phyloP scores from a whole-genome alignment of 2,329 filamentous ascomycete species.

The Fusarium sp. region DNA sequence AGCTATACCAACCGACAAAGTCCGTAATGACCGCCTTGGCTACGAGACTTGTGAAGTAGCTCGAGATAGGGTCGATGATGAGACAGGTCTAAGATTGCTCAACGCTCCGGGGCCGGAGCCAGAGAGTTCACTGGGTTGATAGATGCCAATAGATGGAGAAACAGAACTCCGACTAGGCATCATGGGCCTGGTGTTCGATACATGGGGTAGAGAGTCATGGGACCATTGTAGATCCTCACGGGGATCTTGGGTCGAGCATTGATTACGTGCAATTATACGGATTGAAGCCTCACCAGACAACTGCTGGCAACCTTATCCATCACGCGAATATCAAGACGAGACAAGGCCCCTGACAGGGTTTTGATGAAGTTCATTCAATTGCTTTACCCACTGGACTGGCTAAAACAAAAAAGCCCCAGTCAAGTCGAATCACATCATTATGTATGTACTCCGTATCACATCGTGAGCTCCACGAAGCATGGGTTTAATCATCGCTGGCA shows the following conservation, averaged over 20 bases:
- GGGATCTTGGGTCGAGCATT: conserved; percentile 13
- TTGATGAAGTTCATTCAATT: background rate
- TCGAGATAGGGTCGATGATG: conserved; percentile 4
- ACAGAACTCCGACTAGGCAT: conserved; percentile 14
- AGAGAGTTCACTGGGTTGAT: conserved; percentile 1
- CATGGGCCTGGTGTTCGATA: background rate
- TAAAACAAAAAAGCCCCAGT: conserved; percentile 27
- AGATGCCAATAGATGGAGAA: conserved; percentile 3
- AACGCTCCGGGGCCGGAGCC: conserved; percentile 9
- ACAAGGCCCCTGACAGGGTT: conserved; percentile 10
- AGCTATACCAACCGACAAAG: background rate
- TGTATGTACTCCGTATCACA: background rate
- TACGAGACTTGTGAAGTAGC: background rate
- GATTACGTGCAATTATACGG: conserved; percentile 5
- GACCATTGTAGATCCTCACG: conserved; percentile 12
- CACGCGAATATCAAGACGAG: background rate
- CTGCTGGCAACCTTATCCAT: background rate
- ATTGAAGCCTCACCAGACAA: conserved; percentile 5
- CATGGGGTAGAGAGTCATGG: conserved; percentile 16
- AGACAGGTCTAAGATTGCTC: conserved; percentile 10
- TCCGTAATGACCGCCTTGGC: background rate
- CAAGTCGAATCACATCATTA: conserved; percentile 22
- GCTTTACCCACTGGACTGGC: conserved; percentile 12
- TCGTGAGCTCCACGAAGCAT: conserved; percentile 21
- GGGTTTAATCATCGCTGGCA: conserved; percentile 23